Evolutionary conservation across 257 asterid genomes (phyloP).

Genomic region (Lavandula angustifolia): DNA sequence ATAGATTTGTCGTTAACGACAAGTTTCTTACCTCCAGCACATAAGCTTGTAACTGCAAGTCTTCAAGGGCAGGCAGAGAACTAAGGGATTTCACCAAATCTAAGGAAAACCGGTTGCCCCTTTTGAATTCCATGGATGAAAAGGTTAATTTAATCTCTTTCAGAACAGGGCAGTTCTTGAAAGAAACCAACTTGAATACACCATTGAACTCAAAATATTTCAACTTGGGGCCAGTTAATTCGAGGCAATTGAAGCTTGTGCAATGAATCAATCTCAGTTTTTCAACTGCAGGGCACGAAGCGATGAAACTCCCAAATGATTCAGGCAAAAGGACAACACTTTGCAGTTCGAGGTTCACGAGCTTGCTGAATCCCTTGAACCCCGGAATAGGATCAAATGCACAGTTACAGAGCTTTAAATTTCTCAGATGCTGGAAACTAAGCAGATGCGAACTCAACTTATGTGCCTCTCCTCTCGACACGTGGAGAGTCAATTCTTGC

Average conservation of each 20-base stretch:
- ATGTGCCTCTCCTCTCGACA: conserved; percentile 47
- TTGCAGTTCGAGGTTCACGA: conserved; percentile 49
- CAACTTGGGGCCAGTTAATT: conserved; percentile 45
- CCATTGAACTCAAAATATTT: conserved; percentile 54
- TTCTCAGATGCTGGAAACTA: conserved; percentile 45
- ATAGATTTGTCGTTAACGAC: neutral
- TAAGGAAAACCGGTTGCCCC: conserved; percentile 41
- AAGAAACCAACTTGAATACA: conserved; percentile 41
- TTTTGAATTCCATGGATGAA: conserved; percentile 45
- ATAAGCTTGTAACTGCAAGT: conserved; percentile 49
- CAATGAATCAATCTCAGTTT: conserved; percentile 47
- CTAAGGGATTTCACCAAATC: conserved; percentile 52
- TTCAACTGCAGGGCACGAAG: conserved; percentile 52
- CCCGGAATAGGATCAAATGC: conserved; percentile 39
- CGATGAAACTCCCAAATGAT: conserved; percentile 37
- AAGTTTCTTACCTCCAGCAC: conserved; percentile 51
- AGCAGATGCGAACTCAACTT: conserved; percentile 43
- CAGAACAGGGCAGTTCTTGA: conserved; percentile 49
- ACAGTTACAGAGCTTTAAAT: conserved; percentile 49
- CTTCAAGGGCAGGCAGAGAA: conserved; percentile 48
- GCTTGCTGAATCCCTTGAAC: conserved; percentile 52
- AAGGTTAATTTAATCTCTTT: conserved; percentile 40
- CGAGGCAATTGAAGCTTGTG: conserved; percentile 47
- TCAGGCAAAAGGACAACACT: conserved; percentile 36
- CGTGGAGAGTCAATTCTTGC: conserved; percentile 51